phyloP scores from a whole-genome alignment of 2,329 filamentous ascomycete species.

The Neobulgaria alba region DNA sequence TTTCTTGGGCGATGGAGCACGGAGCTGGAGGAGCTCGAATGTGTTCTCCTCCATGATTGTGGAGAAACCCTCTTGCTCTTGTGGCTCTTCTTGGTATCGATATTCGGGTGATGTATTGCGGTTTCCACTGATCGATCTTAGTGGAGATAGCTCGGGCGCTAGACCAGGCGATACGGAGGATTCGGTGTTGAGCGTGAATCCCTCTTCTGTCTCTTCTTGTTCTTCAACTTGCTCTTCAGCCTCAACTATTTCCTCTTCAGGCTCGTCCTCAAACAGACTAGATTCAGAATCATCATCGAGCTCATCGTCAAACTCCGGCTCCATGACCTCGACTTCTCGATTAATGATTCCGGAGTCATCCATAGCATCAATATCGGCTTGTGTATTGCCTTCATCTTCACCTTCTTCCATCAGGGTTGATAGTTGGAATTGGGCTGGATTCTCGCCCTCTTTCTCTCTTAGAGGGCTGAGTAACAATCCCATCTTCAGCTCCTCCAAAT shows the following conservation, averaged over 20 bases:
- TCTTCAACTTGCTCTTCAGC: constrained; percentile 20
- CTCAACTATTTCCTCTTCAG: constrained; percentile 24
- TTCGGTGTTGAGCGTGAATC: constrained; percentile 16
- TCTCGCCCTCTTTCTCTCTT: constrained; percentile 37
- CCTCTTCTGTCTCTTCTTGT: constrained; percentile 20
- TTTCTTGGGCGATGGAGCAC: constrained; percentile 30
- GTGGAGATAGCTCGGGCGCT: constrained; percentile 35
- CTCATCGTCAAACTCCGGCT: constrained; percentile 24
- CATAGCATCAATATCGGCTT: constrained; percentile 30
- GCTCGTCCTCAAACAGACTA: constrained; percentile 40
- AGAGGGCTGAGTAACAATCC: constrained; percentile 57
- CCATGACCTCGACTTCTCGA: constrained; percentile 11
- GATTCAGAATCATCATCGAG: constrained; percentile 23
- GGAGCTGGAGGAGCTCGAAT: constrained; percentile 33
- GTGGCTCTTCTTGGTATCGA: background rate
- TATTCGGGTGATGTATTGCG: constrained; percentile 5
- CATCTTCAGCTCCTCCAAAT: constrained; percentile 59
- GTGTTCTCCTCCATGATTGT: constrained; percentile 42
- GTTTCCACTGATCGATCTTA: constrained; percentile 30
- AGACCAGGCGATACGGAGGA: constrained; percentile 22
- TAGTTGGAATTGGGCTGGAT: constrained; percentile 20
- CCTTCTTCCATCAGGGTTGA: constrained; percentile 23
- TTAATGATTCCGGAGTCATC: constrained; percentile 20
- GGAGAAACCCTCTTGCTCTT: constrained; percentile 35
- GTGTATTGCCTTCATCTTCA: constrained; percentile 26